Conservation (phyloP, 768 basidiomycete species). For the Hygrophoropsis aurantiaca region DNA sequence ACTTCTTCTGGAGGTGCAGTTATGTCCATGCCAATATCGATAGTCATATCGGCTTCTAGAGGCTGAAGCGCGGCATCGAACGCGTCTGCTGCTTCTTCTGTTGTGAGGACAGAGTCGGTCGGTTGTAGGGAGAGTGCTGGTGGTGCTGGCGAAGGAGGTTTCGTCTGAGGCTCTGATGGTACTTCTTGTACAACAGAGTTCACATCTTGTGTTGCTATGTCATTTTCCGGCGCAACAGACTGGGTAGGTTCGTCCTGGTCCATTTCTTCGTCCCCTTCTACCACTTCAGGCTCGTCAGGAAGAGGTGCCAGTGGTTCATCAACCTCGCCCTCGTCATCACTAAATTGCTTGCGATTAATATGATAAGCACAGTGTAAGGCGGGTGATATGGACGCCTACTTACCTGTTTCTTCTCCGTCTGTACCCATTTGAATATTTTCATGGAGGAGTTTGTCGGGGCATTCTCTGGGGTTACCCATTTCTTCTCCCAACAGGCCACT, state of each 20-base stretch:
- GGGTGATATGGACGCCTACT: constrained; percentile 15
- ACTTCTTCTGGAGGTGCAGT: constrained; percentile 29
- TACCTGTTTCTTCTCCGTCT: constrained; percentile 78
- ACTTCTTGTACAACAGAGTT: constrained; percentile 34
- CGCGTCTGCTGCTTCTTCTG: constrained; percentile 38
- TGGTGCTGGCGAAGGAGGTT: constrained; percentile 68
- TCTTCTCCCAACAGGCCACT: constrained; percentile 84
- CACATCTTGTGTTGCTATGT: constrained; percentile 31
- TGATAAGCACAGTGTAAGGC: constrained; percentile 4
- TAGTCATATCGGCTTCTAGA: constrained; percentile 46
- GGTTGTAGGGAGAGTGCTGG: constrained; percentile 55
- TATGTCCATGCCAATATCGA: constrained; percentile 39
- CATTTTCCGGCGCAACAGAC: constrained; percentile 40
- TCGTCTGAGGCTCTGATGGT: constrained; percentile 53
- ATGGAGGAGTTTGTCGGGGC: constrained; percentile 55
- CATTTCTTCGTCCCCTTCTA: constrained; percentile 74
- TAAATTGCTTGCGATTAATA: constrained; percentile 65
- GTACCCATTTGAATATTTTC: constrained; percentile 76
- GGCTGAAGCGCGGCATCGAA: constrained; percentile 59
- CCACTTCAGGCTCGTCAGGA: constrained; percentile 74
- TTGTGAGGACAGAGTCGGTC: constrained; percentile 43
- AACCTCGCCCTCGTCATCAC: constrained; percentile 77
- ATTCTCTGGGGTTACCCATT: constrained; percentile 62
- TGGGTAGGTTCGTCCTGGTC: constrained; percentile 60
- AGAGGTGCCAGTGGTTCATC: constrained; percentile 82